phyloP scores from a whole-genome alignment of 805 yeast genomes.

The Kodamaea kakaduensis region DNA sequence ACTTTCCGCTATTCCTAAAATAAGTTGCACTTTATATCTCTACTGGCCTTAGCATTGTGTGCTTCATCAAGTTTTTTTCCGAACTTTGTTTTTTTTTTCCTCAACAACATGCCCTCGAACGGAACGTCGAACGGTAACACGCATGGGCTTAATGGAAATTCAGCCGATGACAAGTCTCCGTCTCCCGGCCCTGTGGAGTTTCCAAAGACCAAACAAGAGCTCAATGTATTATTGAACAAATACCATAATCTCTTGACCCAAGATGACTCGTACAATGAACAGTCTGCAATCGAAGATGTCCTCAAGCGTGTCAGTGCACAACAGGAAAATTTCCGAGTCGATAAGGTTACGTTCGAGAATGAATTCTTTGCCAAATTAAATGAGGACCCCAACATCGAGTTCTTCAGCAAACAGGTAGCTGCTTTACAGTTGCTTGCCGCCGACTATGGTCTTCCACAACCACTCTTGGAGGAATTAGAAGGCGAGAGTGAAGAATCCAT shows the following conservation, averaged over 20 bases:
- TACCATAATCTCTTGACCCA: constrained; percentile 20
- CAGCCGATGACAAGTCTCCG: constrained; percentile 1
- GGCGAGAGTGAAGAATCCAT: constrained; percentile 13
- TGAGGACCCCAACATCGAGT: constrained; percentile 35
- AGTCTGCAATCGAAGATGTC: constrained; percentile 22
- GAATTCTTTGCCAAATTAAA: constrained; percentile 17
- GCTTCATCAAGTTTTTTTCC: not conserved
- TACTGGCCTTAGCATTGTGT: too few species aligned
- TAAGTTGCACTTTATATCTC: too few species aligned
- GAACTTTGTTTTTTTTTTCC: not conserved
- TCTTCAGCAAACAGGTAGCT: constrained; percentile 55
- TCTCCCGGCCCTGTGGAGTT: constrained; percentile 5
- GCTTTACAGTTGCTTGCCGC: constrained; percentile 62
- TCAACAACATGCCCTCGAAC: constrained; percentile 3
- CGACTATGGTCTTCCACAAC: constrained; percentile 61
- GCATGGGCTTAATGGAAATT: not conserved
- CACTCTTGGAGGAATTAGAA: constrained; percentile 32
- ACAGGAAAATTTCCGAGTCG: constrained; percentile 21
- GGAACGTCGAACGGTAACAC: constrained; percentile 5
- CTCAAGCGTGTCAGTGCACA: constrained; percentile 24
- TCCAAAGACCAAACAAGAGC: constrained; percentile 26
- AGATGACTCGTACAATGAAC: constrained; percentile 16
- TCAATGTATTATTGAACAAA: constrained; percentile 23
- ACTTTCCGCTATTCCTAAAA: too few species aligned
- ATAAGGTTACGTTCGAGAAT: constrained; percentile 19